These are phyloP conservation scores for Diversispora epigaea DNA, from an alignment of 192 early-diverging fungal genomes.

Conservation along the genomic window DNA sequence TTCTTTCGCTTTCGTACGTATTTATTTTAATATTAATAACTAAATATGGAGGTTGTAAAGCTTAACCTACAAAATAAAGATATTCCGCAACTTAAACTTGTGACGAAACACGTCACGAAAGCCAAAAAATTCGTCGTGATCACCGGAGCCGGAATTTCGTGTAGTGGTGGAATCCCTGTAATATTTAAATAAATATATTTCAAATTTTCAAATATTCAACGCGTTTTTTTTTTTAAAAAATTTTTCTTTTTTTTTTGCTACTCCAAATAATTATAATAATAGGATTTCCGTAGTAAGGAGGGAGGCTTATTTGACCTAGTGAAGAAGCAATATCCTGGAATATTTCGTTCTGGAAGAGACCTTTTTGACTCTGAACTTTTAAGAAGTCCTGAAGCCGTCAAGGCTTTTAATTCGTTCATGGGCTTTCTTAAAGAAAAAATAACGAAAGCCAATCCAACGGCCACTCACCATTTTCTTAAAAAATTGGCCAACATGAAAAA, in stretches of 20 bases:
- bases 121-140: constrained; percentile 65
- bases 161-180: constrained; percentile 86
- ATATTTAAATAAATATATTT: constrained; percentile 25
- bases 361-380: constrained; percentile 89
- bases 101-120: background rate
- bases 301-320: constrained; percentile 83
- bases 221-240: background rate
- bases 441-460: constrained; percentile 71
- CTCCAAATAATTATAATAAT: constrained; percentile 13
- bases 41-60: too few species aligned
- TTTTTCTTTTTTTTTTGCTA: background rate
- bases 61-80: too few species aligned
- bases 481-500: constrained; percentile 69
- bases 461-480: constrained; percentile 85
- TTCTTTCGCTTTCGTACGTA: too few species aligned
- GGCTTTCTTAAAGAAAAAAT: constrained; percentile 78
- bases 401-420: constrained; percentile 79
- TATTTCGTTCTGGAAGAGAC: constrained; percentile 74
- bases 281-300: constrained; percentile 82
- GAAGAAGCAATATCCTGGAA: constrained; percentile 68
- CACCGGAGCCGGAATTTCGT: constrained; percentile 87
- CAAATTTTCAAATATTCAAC: background rate
- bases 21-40: too few species aligned
- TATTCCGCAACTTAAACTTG: too few species aligned
- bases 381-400: constrained; percentile 58